Evolutionary conservation across 2,329 filamentous ascomycete species (phyloP).

Genomic region (Ascochyta fabae): DNA sequence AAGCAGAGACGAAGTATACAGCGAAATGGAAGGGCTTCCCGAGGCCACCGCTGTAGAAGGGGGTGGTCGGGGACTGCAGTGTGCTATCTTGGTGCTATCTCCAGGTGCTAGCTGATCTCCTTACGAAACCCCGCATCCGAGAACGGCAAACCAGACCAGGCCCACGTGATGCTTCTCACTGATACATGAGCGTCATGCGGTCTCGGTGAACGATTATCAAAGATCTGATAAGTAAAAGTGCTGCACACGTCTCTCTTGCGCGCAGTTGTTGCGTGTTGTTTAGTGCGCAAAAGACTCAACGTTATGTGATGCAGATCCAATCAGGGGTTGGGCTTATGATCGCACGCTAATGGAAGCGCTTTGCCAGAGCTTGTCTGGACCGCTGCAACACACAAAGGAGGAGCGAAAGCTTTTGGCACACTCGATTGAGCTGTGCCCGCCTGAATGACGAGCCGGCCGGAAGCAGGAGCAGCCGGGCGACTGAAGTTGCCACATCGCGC

Average conservation of each 20-base stretch:
- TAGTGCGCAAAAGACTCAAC: not conserved
- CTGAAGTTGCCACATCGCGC: not conserved
- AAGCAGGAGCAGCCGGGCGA: not conserved
- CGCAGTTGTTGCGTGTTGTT: not conserved
- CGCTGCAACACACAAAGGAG: not conserved
- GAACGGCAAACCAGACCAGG: slow-evolving; percentile 13
- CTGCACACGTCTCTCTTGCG: not conserved
- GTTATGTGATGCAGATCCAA: not conserved
- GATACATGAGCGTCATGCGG: not conserved
- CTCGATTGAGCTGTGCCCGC: not conserved
- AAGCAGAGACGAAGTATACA: not conserved
- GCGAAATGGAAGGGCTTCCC: not conserved
- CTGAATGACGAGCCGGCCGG: not conserved
- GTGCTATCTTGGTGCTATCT: slow-evolving; percentile 11
- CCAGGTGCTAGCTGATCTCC: slow-evolving; percentile 2
- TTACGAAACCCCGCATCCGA: slow-evolving; percentile 14
- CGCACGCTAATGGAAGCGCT: not conserved
- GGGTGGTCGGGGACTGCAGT: not conserved
- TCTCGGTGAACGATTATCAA: not conserved
- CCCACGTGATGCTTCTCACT: slow-evolving; percentile 5
- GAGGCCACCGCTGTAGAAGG: not conserved
- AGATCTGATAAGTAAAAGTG: not conserved
- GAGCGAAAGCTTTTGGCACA: not conserved
- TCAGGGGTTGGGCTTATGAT: not conserved
- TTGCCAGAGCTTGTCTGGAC: slow-evolving; percentile 4